Base-by-base conservation (phyloP, 805 yeast genomes). In the Kodamaea kakaduensis region DNA sequence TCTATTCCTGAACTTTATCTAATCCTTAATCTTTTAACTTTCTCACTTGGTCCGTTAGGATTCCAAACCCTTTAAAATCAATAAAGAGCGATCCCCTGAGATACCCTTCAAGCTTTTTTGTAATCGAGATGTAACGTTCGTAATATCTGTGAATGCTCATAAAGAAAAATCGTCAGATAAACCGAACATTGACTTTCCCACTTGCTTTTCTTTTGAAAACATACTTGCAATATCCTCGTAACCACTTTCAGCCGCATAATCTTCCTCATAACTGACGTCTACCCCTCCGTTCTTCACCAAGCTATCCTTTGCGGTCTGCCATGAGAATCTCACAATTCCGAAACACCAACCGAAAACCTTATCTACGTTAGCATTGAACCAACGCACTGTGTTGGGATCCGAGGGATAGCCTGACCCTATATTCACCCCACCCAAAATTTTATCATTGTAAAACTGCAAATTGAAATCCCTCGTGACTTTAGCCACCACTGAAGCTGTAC, bases 401-500 rank as follows among this genome's bases (percentile, higher is more conserved):
- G 89, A 75, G 0, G 98, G 97, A 56, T 93, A 93, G 1, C 98
- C 98, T 0, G 95, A 84, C 1, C 98, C 98, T 5, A 65, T 31
- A 3, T 28, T 40, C 62, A 80, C 77, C 19, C 59, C 64, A 34
- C 47, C 53, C 8, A 67, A 32, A 40, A 50, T 29, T 40, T 50
- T 38, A 37, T 67, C 25, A 38, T 55, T 43, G 42, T 50, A 63
- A 45, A 56, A 49, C 21, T 59, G 45, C 42, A 84, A 59, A 26
- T 75, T 70, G 30, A 75, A 58, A 56, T 93, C 99, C 52, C 99
- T 73, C 0, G 97, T 88, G 5, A 93, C 98, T 54, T 93, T 93
- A 7, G 99, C 99, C 30, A 89, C 89, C 31, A 93, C 85, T 14
- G 95, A 83, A 0, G 98, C 99, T 1, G 94, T 84, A 54, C 95